Evolutionary conservation across 192 early-diverging fungal genomes (phyloP).

Genomic region (Coemansia furcata): DNA sequence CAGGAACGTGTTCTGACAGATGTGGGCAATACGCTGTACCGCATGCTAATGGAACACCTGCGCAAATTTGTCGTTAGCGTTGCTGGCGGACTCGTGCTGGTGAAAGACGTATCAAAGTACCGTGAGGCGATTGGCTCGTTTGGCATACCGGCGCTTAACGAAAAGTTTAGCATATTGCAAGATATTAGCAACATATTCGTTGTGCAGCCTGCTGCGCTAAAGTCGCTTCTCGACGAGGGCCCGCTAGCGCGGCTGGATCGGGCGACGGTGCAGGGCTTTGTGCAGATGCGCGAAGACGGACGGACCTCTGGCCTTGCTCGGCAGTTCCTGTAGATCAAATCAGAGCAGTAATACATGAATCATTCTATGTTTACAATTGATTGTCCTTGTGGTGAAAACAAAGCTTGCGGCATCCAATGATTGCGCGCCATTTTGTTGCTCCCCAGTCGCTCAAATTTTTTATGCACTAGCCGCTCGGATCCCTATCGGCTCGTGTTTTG

Average conservation of each 20-base stretch:
- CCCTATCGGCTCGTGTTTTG: conserved; percentile 2
- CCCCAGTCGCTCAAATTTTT: neutral
- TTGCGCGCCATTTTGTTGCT: neutral
- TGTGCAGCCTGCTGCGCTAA: conserved; percentile 86
- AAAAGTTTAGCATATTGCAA: conserved; percentile 86
- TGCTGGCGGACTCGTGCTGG: conserved; percentile 82
- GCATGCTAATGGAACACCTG: conserved; percentile 88
- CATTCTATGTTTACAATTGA: neutral
- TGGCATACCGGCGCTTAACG: conserved; percentile 69
- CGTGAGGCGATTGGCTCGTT: conserved; percentile 81
- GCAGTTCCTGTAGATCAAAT: conserved; percentile 21
- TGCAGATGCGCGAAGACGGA: conserved; percentile 86
- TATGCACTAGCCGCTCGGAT: neutral
- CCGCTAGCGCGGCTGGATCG: conserved; percentile 77
- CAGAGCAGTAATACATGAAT: neutral
- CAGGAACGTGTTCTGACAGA: conserved; percentile 73
- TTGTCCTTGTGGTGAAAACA: neutral
- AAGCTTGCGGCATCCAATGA: neutral
- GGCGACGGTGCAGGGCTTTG: conserved; percentile 79
- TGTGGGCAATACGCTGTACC: conserved; percentile 77
- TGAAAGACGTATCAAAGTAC: conserved; percentile 94
- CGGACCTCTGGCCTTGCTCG: conserved; percentile 50
- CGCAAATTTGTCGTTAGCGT: conserved; percentile 85
- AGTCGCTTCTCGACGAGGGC: conserved; percentile 83
- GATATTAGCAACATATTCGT: conserved; percentile 93